Conservation (phyloP, 2,329 filamentous ascomycete genomes). For the Madurella fahalii region DNA sequence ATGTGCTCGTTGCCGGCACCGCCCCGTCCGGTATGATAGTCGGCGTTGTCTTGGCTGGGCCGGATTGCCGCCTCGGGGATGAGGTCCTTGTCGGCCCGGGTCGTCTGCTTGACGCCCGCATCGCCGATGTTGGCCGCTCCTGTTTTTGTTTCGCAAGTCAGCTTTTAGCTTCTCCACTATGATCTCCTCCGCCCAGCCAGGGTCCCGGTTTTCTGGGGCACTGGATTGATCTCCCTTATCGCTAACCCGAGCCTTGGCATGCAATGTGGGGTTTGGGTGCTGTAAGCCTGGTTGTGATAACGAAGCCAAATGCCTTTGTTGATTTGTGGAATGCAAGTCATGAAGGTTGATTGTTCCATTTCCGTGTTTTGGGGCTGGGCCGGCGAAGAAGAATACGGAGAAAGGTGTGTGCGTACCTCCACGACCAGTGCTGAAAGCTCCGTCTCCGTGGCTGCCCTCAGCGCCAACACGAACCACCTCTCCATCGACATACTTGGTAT, state of each 20-base stretch:
- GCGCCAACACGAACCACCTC: slow-evolving; percentile 54
- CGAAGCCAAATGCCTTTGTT: too few relatives aligned
- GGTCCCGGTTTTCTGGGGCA: too few relatives aligned
- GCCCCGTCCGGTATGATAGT: slow-evolving; percentile 57
- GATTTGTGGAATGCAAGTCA: too few relatives aligned
- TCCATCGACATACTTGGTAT: slow-evolving; percentile 58
- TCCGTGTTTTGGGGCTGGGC: background rate
- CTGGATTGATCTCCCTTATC: slow-evolving; percentile 12
- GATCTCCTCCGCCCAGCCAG: background rate
- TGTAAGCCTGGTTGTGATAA: too few relatives aligned
- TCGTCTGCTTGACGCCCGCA: slow-evolving; percentile 34
- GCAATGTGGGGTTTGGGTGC: background rate
- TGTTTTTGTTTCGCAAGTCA: slow-evolving; percentile 26
- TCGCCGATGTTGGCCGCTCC: slow-evolving; percentile 58
- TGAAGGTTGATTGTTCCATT: too few relatives aligned
- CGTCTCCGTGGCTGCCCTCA: slow-evolving; percentile 54
- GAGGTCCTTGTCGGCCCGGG: slow-evolving; percentile 49
- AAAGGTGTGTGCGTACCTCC: slow-evolving; percentile 42
- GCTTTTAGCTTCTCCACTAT: background rate
- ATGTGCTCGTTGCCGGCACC: slow-evolving; percentile 55
- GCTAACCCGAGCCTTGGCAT: slow-evolving; percentile 16
- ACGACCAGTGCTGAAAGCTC: slow-evolving; percentile 55
- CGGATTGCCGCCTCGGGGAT: slow-evolving; percentile 51
- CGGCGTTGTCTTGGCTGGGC: slow-evolving; percentile 43
- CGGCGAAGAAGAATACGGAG: background rate